Base-by-base conservation (phyloP, 2,329 filamentous ascomycete species). In the Coniochaeta sp. region DNA sequence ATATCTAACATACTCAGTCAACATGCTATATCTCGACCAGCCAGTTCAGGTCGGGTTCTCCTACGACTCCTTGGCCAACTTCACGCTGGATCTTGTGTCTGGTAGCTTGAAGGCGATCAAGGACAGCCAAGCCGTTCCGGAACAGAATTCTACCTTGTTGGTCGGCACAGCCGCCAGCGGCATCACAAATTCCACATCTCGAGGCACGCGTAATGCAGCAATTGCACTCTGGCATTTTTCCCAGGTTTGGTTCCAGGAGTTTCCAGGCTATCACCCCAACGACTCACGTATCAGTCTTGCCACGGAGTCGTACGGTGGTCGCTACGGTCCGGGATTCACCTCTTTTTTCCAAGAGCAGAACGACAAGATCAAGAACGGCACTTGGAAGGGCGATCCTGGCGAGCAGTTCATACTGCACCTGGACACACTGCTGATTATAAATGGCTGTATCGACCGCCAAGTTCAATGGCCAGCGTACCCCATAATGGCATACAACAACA, bases 1-100 rank as follows among this genome's bases (percentile, higher is more conserved):
- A 19, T 6, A 12, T 31, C 54, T 56, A 36, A 56, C 17, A n/a
- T 34, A 3, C 60, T 59, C 34, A 59, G 80, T 78, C 61, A 86
- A 87, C 62, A 80, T 87, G 77, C 78, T 88, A 5, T 88, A 84
- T 70, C 84, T 88, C 64, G 85, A 89, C 66, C 81, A 88, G 69
- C 85, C 67, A 1, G 62, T 65, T 62, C 70, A 66, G 57, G 65
- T 68, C 4, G 67, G 67, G 1, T 66, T 69, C 62, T 69, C 67
- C 34, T 69, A 70, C 50, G 64, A 67, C 28, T 61, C 55, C 12
- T 60, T 65, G 11, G 62, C 63, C 55, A 66, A 67, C 33, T 63
- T 62, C n/a, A 65, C 65, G 17, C 58, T 62, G 22, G 60, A 68
- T 56, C 55, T 64, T 2, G 40, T 67, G 31, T 57, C 61, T 16